Evolutionary conservation across 1,284 basidiomycete species (phyloP).

Genomic region (Moesziomyces sp.): DNA sequence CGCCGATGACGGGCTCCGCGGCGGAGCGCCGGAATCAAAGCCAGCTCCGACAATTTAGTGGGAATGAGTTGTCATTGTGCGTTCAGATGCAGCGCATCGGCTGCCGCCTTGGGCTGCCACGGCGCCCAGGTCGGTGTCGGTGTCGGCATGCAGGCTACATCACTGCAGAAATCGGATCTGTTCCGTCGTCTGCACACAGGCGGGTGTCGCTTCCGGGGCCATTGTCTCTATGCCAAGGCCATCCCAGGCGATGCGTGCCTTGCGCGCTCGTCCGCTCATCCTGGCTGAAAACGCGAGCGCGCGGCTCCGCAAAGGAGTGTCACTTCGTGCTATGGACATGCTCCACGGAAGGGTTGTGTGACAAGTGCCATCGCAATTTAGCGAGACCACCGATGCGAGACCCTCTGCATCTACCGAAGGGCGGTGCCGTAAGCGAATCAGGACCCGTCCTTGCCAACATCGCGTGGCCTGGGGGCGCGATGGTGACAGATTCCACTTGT

Average conservation of each 20-base stretch:
- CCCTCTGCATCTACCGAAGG: not conserved
- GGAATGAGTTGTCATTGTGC: not conserved
- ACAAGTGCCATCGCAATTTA: not conserved
- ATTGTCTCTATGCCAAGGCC: no score
- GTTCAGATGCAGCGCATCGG: not conserved
- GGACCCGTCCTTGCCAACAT: not conserved
- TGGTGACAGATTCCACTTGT: not conserved
- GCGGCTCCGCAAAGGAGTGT: no score
- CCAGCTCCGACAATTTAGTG: not conserved
- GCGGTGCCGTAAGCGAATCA: not conserved
- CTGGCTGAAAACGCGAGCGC: no score
- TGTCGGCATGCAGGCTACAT: constrained; percentile 21
- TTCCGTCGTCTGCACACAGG: constrained; percentile 4
- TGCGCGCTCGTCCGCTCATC: no score
- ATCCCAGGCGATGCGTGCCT: no score
- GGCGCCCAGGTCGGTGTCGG: constrained; percentile 9
- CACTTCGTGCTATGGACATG: no score
- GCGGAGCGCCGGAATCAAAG: not conserved
- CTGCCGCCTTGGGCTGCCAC: not conserved
- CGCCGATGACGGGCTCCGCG: not conserved
- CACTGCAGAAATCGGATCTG: constrained; percentile 15
- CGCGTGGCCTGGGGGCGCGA: not conserved
- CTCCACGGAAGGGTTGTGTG: no score
- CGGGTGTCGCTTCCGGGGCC: no score
- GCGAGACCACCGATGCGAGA: not conserved